A percentile compares a stretch with the other conserved stretches of the same genome.
Conservation (phyloP, 75 land plant species). For the Chamaecyparis obtusa region DNA sequence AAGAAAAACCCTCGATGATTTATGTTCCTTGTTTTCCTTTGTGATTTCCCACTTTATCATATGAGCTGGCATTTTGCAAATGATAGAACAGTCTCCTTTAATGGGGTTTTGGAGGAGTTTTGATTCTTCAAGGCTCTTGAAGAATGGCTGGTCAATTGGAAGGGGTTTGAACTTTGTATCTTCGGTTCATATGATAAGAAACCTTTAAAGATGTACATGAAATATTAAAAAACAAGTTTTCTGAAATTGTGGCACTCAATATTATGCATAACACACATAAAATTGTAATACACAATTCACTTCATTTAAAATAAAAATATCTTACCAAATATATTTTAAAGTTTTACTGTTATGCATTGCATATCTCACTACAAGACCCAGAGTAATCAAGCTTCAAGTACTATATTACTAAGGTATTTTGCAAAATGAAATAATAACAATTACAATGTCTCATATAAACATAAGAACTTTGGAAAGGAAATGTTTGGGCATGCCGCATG, state of each 20-base stretch:
- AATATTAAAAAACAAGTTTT: no score
- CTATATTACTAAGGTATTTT: no score
- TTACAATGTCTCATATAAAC: neutral
- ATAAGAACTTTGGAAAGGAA: neutral
- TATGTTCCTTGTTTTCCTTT: neutral
- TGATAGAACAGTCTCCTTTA: neutral
- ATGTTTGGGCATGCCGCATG: neutral
- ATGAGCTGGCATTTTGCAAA: no score
- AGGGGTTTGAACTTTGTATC: neutral
- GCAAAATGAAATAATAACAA: neutral
- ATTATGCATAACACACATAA: neutral
- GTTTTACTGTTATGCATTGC: neutral
- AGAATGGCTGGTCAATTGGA: neutral
- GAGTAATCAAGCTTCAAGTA: neutral
- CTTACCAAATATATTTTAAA: neutral
- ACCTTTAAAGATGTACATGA: no score
- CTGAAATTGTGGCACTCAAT: neutral
- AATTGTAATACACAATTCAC: neutral
- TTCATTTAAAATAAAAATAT: neutral
- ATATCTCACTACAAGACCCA: neutral
- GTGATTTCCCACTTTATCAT: neutral
- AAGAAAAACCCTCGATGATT: no score
- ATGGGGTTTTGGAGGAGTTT: no score
- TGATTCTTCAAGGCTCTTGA: neutral
- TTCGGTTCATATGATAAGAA: no score